Base-by-base conservation (phyloP, 2,329 filamentous ascomycete genomes). In the Arthrobotrys conoides region DNA sequence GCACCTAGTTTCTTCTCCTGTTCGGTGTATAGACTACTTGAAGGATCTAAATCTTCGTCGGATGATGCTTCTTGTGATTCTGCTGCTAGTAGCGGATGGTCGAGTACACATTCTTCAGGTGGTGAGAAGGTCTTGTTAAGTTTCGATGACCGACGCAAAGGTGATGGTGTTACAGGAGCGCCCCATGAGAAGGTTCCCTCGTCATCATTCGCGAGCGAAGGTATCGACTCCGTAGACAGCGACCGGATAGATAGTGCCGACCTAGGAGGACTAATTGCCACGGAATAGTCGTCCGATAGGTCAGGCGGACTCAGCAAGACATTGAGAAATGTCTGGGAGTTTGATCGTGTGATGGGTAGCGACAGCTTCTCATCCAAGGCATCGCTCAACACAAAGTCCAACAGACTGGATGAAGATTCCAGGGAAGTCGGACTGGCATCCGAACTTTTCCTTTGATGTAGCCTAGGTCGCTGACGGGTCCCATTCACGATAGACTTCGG, bases 131-230 rank as follows among this genome's bases (percentile, higher is more conserved):
- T 76, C 63, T 72, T 80, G 66, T 76, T 76, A 36, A 75, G 66
- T 55, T 63, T 72, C 14, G 61, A 53, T 20, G 79, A 67, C 33
- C 67, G 66, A 27, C 70, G 46, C n/a, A 67, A 27, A 44, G 75
- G 79, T 10, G 75, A 75, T n/a, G 67, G 70, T 33, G 79, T 69
- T 33, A 69, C 53, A 33, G 61, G 71, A 18, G 64, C 65, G 30
- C 68, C 70, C 75, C 77, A 81, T 20, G 82, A 82, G 68, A 79
- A 80, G 30, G 80, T 81, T 18, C 81, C 82, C 55, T 80, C 80
- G 61, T 81, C 80, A 67, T 82, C 82, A 59, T 80, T 80, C 24
- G 81, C 81, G 20, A 82, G 80, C 0, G 81, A 82, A 48, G 82
- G 82, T 20, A 82, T 81, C 1, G 81, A 82, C 27, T 81, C 81